Base-by-base conservation (phyloP, 2,329 filamentous ascomycete genomes). In the Colletotrichum gigasporum region DNA sequence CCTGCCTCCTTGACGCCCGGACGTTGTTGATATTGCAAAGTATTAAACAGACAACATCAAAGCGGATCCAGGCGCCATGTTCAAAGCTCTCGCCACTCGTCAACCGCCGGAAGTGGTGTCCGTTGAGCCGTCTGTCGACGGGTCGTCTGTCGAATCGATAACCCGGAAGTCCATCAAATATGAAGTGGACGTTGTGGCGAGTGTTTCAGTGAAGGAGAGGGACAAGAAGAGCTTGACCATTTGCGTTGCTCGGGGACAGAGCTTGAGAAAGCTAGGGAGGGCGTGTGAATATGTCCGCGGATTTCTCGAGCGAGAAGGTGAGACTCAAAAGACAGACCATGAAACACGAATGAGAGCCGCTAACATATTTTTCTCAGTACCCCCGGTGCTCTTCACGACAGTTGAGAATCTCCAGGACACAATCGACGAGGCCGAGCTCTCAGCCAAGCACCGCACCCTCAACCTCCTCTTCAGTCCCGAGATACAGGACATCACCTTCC, bases 381-480 rank as follows among this genome's bases (percentile, higher is more conserved):
- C 47, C 4, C 47, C 47, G 3, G 37, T 51, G 47, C 16, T 22
- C 28, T 51, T 22, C 47, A 51, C 47, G 5, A 35, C 18, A 18
- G 47, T 51, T 18, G 47, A 51, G 32, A 14, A 16, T n/a, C 55
- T 59, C 55, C 55, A 59, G 18, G 26, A 59, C 12, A 52, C 55
- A 1, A 59, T 59, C 22, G 55, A 59, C 42, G 34, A 30, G 4
- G 47, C 47, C 6, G 45, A 59, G 8, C 35, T 59, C 41, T 59
- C 55, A 5, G 32, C 28, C 32, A 39, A 37, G 20, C 55, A 50
- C n/a, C 42, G 45, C 42, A 26, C 41, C 32, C n/a, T 59, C 5
- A 59, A 59, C 42, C 30, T 59, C 2, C 44, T 59, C n/a, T 47
- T 48, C 45, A 50, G 42, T 34, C 42, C 55, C 3, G 55, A 59